Base-by-base conservation (phyloP, 2,329 filamentous ascomycete genomes). In the Pochonia chlamydosporia region DNA sequence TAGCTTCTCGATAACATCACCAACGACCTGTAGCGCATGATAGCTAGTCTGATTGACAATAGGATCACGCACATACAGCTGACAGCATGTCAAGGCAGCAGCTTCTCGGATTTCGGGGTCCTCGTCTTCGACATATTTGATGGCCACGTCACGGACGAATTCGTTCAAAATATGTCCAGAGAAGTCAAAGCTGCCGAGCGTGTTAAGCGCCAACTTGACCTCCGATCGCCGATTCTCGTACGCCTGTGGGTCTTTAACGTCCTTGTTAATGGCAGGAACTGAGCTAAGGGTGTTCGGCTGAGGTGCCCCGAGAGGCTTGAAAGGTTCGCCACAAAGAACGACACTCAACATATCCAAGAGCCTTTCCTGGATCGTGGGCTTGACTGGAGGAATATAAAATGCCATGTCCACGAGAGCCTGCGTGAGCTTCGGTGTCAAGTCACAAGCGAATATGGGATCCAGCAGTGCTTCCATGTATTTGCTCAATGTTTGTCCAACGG, bases 31-130 rank as follows among this genome's bases (percentile, higher is more conserved):
- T 35, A 97, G 88, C 1, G 93, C 92, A 64, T 99, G 93, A 54
- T 92, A 89, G 63, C 93, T 97, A 6, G 92, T 96, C 69, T 99
- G 93, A 59, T 96, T 93, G 59, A 99, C 90, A 54, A 99, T 97
- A 0, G 93, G 93, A 63, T 99, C 95, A 57, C 89, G 85, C 40
- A 97, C 88, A 61, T 97, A 97, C 40, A 99, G 80, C 65, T 99
- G 95, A 62, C 95, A 99, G 68, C 93, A 97, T 5, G 95, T 99
- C 51, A 99, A 75, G 14, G 93, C 91, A 3, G 93, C 92, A 14
- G 93, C 93, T 66, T 96, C 92, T 50, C 93, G 83, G 43, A 96
- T 96, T 54, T 95, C 88, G 0, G 89, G 79, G 58, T 96, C 95
- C 56, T 97, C 92, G 53, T 95, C 93, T 57, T 99, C 92, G 36